Evolutionary conservation across 2,329 filamentous ascomycete genomes (phyloP).

Genomic region (Cercospora sp.): DNA sequence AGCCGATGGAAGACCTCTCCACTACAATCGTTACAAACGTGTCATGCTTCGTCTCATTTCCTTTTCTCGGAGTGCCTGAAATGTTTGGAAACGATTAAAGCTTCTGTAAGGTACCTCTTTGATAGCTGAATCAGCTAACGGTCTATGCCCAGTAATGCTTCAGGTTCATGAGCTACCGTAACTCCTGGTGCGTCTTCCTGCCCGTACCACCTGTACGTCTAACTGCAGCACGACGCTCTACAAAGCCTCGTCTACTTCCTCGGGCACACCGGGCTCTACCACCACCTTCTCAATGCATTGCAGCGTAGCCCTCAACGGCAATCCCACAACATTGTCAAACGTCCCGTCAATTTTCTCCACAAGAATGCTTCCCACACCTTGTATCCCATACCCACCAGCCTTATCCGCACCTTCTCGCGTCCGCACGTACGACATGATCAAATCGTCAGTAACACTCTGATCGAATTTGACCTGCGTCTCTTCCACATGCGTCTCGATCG

Average conservation of each 20-base stretch:
- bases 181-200: background rate
- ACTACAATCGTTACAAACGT: conserved; percentile 20
- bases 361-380: conserved; percentile 82
- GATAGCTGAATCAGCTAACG: background rate
- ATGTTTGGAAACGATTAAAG: background rate
- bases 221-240: background rate
- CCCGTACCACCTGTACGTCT: background rate
- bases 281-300: conserved; percentile 87
- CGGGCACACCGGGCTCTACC: conserved; percentile 63
- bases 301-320: conserved; percentile 77
- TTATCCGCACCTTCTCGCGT: conserved; percentile 94
- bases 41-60: background rate
- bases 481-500: conserved; percentile 76
- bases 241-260: conserved; percentile 49
- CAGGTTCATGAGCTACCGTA: background rate
- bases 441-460: conserved; percentile 69
- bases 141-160: background rate
- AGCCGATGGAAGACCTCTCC: conserved; percentile 29
- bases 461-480: conserved; percentile 92
- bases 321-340: conserved; percentile 90
- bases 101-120: background rate
- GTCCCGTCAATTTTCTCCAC: conserved; percentile 86
- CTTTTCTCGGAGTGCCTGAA: background rate
- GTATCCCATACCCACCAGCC: conserved; percentile 92
- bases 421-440: conserved; percentile 75